A percentile compares a stretch with the other conserved stretches of the same genome.
Conservation (phyloP, 768 basidiomycete species). For the Calocybe gangraenosa region DNA sequence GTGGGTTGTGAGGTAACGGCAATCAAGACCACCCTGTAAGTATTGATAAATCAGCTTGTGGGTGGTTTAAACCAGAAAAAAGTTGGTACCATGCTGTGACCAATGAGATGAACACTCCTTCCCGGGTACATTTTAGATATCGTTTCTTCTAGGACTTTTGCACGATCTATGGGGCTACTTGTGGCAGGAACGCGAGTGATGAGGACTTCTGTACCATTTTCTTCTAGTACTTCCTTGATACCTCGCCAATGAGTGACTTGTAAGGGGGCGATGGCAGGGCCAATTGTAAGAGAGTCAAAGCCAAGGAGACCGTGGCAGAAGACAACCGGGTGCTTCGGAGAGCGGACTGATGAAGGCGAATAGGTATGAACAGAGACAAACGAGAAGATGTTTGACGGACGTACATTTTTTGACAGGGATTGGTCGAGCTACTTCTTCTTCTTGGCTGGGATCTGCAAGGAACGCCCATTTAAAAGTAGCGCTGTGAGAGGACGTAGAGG, state of each 20-base stretch:
- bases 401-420: constrained; percentile 59
- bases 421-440: constrained; percentile 38
- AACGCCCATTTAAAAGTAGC: constrained; percentile 47
- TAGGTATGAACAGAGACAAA: constrained; percentile 1
- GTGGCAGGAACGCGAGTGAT: constrained; percentile 94
- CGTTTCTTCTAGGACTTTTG: constrained; percentile 80
- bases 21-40: constrained; percentile 80
- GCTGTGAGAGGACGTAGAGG: constrained; percentile 19
- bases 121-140: constrained; percentile 82
- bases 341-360: constrained; percentile 47
- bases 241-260: constrained; percentile 97
- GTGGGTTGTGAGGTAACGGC: constrained; percentile 80
- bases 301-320: constrained; percentile 96
- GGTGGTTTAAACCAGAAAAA: neutral
- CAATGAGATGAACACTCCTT: constrained; percentile 83
- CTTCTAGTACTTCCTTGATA: constrained; percentile 87
- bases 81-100: constrained; percentile 65
- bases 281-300: constrained; percentile 81
- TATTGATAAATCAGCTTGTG: neutral
- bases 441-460: constrained; percentile 44
- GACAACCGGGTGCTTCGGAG: constrained; percentile 81
- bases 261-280: constrained; percentile 70
- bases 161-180: constrained; percentile 82
- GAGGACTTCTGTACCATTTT: constrained; percentile 85
- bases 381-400: constrained; percentile 18